phyloP scores from a whole-genome alignment of 2,329 filamentous ascomycete genomes.

The Fusarium liriodendri region DNA sequence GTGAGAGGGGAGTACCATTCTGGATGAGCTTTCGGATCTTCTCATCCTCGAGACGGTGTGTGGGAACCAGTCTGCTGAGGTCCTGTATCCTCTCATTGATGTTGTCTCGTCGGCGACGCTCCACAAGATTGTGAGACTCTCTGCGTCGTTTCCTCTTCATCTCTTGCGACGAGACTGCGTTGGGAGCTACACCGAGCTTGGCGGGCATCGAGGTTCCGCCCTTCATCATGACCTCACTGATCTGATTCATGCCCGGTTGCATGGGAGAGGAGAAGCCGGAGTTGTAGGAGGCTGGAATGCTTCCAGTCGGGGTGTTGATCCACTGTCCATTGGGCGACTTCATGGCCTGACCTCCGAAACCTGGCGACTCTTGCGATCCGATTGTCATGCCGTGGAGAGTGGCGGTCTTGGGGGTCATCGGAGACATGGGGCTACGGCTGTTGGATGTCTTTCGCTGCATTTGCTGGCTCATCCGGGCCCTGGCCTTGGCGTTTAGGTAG shows the following conservation, averaged over 20 bases:
- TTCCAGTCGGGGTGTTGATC: conserved; percentile 84
- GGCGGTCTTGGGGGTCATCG: conserved; percentile 88
- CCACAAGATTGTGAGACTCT: conserved; percentile 96
- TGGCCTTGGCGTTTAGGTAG: conserved; percentile 72
- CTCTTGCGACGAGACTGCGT: conserved; percentile 82
- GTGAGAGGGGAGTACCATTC: conserved; percentile 90
- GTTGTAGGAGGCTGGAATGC: conserved; percentile 85
- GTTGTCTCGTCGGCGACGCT: conserved; percentile 93
- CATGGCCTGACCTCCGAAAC: conserved; percentile 83
- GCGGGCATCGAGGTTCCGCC: conserved; percentile 90
- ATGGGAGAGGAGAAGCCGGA: conserved; percentile 90
- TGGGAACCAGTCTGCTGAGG: conserved; percentile 90
- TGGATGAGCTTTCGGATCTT: conserved; percentile 95
- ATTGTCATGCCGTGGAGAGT: conserved; percentile 79
- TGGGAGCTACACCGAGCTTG: conserved; percentile 73
- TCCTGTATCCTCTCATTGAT: conserved; percentile 99
- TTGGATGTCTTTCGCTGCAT: conserved; percentile 81
- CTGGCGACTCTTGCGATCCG: conserved; percentile 72
- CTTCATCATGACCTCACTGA: conserved; percentile 89
- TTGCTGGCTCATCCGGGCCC: conserved; percentile 68
- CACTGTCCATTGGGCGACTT: conserved; percentile 90
- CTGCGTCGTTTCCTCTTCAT: conserved; percentile 91
- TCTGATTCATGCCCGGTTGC: conserved; percentile 76
- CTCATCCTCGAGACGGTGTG: conserved; percentile 94
- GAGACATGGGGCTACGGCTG: conserved; percentile 68